Conservation (phyloP, 2,329 filamentous ascomycete genomes). For the Ophiostoma himal-ulmi region DNA sequence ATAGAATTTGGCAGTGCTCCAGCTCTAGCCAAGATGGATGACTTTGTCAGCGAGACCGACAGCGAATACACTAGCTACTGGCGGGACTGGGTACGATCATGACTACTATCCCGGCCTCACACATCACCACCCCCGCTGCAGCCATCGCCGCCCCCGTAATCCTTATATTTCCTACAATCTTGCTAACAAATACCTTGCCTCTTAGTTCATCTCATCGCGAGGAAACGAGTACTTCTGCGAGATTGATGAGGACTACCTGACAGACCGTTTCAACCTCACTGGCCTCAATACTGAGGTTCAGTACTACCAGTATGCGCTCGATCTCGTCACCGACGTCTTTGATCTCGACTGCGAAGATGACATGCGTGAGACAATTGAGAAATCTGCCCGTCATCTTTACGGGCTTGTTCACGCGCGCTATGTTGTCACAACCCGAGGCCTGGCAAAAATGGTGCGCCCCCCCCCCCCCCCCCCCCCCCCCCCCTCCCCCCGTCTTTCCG, state of each 20-base stretch:
- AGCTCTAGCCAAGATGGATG: slow-evolving; percentile 64
- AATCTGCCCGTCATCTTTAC: slow-evolving; percentile 91
- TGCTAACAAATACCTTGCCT: slow-evolving; percentile 5
- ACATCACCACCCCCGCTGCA: neutral
- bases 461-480: neutral
- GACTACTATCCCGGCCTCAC: neutral
- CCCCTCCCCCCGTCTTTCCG: neutral
- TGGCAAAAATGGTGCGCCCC: slow-evolving; percentile 76
- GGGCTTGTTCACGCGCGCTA: slow-evolving; percentile 94
- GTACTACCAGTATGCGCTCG: slow-evolving; percentile 97
- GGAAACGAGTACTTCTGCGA: slow-evolving; percentile 99
- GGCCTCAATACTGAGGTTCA: slow-evolving; percentile 95
- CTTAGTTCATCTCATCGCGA: slow-evolving; percentile 89
- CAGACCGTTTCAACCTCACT: slow-evolving; percentile 95
- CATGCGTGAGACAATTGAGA: slow-evolving; percentile 96
- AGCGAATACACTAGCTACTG: slow-evolving; percentile 99
- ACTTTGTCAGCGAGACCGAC: slow-evolving; percentile 95
- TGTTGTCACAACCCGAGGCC: slow-evolving; percentile 87
- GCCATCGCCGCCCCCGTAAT: neutral
- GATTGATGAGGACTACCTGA: slow-evolving; percentile 98
- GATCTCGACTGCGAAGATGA: slow-evolving; percentile 98
- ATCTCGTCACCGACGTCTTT: slow-evolving; percentile 96
- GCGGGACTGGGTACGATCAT: slow-evolving; percentile 86
- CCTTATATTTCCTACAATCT: too few relatives aligned
- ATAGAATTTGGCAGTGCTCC: neutral